Percentiles rank a stretch among this genome's conserved stretches.
These are phyloP conservation scores for Baeospora myosura DNA, from an alignment of 1,284 basidiomycete genomes.

Conservation along the genomic window DNA sequence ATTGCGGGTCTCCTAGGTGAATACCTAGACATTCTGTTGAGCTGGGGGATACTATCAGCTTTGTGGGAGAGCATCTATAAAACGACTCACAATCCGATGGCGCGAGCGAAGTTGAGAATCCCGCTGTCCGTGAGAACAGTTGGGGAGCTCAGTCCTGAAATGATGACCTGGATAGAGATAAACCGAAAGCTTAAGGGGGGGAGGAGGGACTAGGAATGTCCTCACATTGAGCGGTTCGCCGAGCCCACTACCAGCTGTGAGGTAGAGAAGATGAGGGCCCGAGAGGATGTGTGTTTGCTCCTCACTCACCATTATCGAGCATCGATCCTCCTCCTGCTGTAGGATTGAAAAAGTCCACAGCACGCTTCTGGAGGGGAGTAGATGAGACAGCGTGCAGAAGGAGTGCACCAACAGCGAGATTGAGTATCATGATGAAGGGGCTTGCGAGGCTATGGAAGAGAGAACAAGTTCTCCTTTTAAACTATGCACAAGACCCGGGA, in stretches of 20 bases:
- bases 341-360: constrained; percentile 39
- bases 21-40: constrained; percentile 59
- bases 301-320: constrained; percentile 34
- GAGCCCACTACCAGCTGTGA: constrained; percentile 31
- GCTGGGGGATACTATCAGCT: constrained; percentile 27
- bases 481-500: no score
- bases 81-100: constrained; percentile 50
- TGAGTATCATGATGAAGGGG: no score
- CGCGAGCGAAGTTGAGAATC: constrained; percentile 49
- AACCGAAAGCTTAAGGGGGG: constrained; percentile 11
- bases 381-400: no score
- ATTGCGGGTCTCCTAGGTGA: constrained; percentile 50
- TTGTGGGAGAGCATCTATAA: background rate
- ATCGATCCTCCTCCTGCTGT: constrained; percentile 41
- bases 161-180: constrained; percentile 35
- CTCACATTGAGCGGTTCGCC: constrained; percentile 60
- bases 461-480: no score
- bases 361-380: no score
- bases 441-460: no score
- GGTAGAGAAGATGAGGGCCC: constrained; percentile 1
- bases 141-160: constrained; percentile 50
- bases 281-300: background rate
- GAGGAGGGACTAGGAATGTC: constrained; percentile 1
- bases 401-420: no score
- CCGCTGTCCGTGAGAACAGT: constrained; percentile 49